Evolutionary conservation across 345 rosid species (phyloP).

Genomic region (Adansonia digitata): DNA sequence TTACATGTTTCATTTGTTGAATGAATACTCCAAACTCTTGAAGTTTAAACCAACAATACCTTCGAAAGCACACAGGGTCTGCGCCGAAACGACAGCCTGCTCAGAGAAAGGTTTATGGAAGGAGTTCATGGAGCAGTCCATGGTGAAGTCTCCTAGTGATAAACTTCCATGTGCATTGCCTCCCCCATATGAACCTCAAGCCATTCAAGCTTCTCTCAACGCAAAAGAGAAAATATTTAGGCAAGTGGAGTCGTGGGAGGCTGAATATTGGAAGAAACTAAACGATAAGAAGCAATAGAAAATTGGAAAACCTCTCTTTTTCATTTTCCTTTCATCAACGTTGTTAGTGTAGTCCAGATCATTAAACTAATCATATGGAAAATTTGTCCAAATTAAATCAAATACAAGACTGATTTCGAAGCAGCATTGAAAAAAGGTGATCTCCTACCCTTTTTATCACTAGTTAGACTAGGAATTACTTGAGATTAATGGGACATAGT

Average conservation of each 20-base stretch:
- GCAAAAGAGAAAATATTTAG: conserved; percentile 27
- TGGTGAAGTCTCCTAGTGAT: conserved; percentile 40
- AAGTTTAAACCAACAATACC: conserved; percentile 44
- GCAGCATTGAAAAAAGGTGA: not conserved
- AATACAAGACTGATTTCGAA: not conserved
- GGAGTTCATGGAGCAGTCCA: conserved; percentile 45
- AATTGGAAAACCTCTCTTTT: not conserved
- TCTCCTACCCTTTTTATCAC: not conserved
- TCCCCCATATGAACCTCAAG: conserved; percentile 31
- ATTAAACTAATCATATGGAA: not conserved
- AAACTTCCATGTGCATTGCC: conserved; percentile 45
- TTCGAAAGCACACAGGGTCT: conserved; percentile 27
- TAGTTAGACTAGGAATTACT: not conserved
- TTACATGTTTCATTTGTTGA: conserved; percentile 52
- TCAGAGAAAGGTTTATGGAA: conserved; percentile 24
- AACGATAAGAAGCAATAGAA: not conserved
- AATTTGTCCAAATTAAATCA: not conserved
- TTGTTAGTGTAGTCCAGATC: not conserved
- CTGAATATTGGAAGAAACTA: conserved; percentile 30
- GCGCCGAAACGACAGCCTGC: conserved; percentile 43
- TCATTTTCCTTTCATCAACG: not conserved
- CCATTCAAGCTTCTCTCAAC: conserved; percentile 28
- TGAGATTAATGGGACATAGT: not conserved
- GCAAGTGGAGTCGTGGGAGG: conserved; percentile 53
- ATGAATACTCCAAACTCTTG: conserved; percentile 42